Base-by-base conservation (phyloP, 129 eudicot genomes). In the Kitagawia praeruptora region DNA sequence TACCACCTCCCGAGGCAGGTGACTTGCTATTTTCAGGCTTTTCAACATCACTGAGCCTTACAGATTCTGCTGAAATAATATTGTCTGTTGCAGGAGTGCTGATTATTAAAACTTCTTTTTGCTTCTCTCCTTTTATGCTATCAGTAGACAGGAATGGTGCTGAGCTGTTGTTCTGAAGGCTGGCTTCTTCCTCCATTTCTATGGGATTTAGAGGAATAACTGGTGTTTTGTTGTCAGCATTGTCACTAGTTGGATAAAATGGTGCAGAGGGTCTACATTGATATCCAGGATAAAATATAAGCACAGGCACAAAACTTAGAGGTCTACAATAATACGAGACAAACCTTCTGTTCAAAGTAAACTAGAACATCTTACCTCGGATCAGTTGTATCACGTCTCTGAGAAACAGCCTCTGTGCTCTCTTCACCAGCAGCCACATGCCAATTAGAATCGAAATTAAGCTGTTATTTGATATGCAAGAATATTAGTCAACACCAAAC, bases 361-460 rank as follows among this genome's bases (percentile, higher is more conserved):
- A 41, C 46, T 38, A 71, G 75, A 21, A 54, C 75, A 70, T 54
- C 77, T 80, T 84, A 89, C 97, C 84, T 84, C 69, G 81, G 84
- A 83, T 89, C 69, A 61, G 37, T 88, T 79, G 9, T 15, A 69
- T 14, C 74, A 14, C 40, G 74, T 69, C n/a, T 69, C 23, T 69
- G 34, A 61, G 69, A 61, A 61, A 61, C 42, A 34, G 74, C 81
- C 80, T 89, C 90, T 77, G 75, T 49, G 80, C 93, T 91, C 67
- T 77, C 87, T 73, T 88, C 92, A 69, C 93, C 92, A 69, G 90
- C 85, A 53, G 84, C 93, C 81, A 89, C 85, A 54, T 40, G 78
- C 93, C 97, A 91, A 31, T 83, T 27, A 18, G 74, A 31, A 78
- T 80, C 83, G 78, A 86, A 40, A 66, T 58, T 48, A 75, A 89